Evolutionary conservation across 805 yeast species (phyloP), one percentile per base, ranked within the genome.

Genomic region (Candida wancherniae): DNA sequence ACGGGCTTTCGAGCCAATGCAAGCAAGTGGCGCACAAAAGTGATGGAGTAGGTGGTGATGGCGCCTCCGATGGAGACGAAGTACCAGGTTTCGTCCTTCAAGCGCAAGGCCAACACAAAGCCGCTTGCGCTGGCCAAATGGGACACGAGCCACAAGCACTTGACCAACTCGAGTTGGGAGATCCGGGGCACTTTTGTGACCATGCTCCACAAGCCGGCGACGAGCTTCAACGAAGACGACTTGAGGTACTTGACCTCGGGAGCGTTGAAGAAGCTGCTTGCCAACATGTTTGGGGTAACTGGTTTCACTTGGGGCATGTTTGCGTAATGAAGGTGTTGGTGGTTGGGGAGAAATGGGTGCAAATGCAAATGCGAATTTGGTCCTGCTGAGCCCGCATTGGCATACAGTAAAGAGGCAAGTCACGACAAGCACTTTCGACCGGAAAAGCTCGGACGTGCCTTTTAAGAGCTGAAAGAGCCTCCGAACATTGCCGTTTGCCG

Each of bases 251-350:
- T 29, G 24, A 39, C 19, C 19, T 39, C 41, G 5, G 45, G 37
- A 5, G 45, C 41, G 19, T 31, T 26, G 19, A 28, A 12, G 9
- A 41, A 18, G 24, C 32, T n/a, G 18, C 24, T 28, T 11, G 29
- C 29, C 29, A 36, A 31, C 45, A 41, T 41, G 13, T 26, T 13
- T 14, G 36, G 41, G 15, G 44, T 41, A 17, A 41, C 20, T 6
- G 45, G 45, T 15, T 36, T 39, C 20, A 39, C 42, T 35, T 30
- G 24, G 21, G 29, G 37, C 42, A 39, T 39, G 27, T n/a, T n/a
- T n/a, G n/a, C n/a, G n/a, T n/a, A n/a, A n/a, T n/a, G n/a, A n/a
- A n/a, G n/a, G n/a, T n/a, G n/a, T n/a, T n/a, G n/a, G n/a, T n/a
- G n/a, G n/a, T n/a, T n/a, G n/a, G n/a, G n/a, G n/a, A n/a, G n/a